A percentile compares a stretch with the other conserved stretches of the same genome.
phyloP scores from a whole-genome alignment of 2,329 filamentous ascomycete genomes.

The Aureobasidium sp. region DNA sequence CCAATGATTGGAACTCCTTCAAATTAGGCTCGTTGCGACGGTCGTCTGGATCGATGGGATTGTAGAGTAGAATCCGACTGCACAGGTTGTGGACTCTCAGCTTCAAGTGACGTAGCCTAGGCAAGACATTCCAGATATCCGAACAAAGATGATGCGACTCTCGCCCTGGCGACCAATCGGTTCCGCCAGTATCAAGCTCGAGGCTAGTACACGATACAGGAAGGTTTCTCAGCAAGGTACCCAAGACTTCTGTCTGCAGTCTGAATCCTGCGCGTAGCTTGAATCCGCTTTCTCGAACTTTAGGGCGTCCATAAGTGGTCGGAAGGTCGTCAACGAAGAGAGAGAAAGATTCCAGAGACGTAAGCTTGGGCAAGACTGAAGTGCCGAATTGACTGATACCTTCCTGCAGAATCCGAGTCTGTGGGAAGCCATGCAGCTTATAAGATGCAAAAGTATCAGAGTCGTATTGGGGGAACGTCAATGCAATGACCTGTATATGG shows the following conservation, averaged over 20 bases:
- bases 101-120: background rate
- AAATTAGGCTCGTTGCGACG: too few relatives aligned
- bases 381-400: background rate
- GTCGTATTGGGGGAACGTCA: background rate
- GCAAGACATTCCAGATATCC: background rate
- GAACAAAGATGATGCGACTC: background rate
- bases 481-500: background rate
- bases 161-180: background rate
- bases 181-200: background rate
- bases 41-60: too few relatives aligned
- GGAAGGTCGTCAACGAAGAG: background rate
- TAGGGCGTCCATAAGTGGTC: background rate
- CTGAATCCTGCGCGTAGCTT: background rate
- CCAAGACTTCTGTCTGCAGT: background rate
- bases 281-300: too few relatives aligned
- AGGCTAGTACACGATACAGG: background rate
- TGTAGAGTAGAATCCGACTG: background rate
- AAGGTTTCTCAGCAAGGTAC: background rate
- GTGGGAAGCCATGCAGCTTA: background rate
- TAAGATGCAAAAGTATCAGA: background rate
- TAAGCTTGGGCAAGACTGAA: background rate
- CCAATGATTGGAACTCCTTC: background rate
- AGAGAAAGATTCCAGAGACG: background rate
- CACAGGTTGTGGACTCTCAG: background rate
- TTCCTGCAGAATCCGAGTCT: background rate